Conservation (phyloP, 1,139 yeast genomes). For the Debaryomyces fabryi region DNA sequence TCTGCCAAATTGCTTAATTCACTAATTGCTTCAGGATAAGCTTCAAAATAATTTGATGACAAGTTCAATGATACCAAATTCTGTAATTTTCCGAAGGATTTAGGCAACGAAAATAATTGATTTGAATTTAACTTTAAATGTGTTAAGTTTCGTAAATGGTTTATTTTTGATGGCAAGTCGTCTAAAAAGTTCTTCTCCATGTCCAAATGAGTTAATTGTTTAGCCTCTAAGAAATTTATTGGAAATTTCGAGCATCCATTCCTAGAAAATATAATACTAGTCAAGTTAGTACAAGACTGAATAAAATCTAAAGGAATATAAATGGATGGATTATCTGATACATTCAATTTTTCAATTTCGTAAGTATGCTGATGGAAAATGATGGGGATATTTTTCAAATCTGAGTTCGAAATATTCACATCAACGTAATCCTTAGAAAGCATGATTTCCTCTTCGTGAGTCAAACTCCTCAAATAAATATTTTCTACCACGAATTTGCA, state of each 20-base stretch:
- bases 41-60: slow-evolving; percentile 75
- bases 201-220: slow-evolving; percentile 68
- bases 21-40: slow-evolving; percentile 72
- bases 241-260: slow-evolving; percentile 81
- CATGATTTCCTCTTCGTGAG: slow-evolving; percentile 66
- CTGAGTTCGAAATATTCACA: slow-evolving; percentile 74
- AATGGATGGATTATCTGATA: slow-evolving; percentile 85
- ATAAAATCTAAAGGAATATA: slow-evolving; percentile 83
- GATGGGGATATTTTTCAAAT: slow-evolving; percentile 83
- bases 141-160: slow-evolving; percentile 56
- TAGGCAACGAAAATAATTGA: slow-evolving; percentile 68
- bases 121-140: slow-evolving; percentile 70
- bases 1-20: slow-evolving; percentile 61
- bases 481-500: slow-evolving; percentile 84
- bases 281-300: slow-evolving; percentile 75
- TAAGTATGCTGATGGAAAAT: slow-evolving; percentile 79
- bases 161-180: slow-evolving; percentile 59
- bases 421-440: slow-evolving; percentile 69
- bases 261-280: slow-evolving; percentile 66
- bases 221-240: slow-evolving; percentile 67
- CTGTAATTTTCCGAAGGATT: slow-evolving; percentile 56
- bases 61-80: slow-evolving; percentile 66
- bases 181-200: slow-evolving; percentile 77
- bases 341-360: slow-evolving; percentile 80
- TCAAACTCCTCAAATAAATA: slow-evolving; percentile 67